Conservation (phyloP, 192 early-diverging fungal genomes). For the Pecoramyces ruminantium region DNA sequence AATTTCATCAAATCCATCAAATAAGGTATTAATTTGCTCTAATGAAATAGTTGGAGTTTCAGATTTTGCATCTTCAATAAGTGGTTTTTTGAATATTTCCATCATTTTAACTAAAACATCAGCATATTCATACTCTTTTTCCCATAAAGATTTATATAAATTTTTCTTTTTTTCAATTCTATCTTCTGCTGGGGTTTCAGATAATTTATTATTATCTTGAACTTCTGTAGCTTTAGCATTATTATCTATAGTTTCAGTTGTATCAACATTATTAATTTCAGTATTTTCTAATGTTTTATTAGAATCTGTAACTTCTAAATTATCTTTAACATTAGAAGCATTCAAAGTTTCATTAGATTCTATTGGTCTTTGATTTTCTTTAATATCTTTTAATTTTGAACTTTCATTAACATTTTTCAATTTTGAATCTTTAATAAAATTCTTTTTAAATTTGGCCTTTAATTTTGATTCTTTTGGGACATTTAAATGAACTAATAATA, state of each 20-base stretch:
- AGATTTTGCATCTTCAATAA: background rate
- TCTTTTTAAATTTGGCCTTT: background rate
- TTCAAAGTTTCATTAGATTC: background rate
- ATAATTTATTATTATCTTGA: background rate
- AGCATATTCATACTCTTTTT: background rate
- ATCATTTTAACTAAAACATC: background rate
- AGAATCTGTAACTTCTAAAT: too few species aligned
- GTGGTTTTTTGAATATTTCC: background rate
- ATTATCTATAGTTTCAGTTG: background rate
- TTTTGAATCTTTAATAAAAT: background rate
- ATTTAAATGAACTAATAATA: too few species aligned
- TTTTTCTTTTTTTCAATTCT: background rate
- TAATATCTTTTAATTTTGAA: background rate
- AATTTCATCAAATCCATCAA: background rate
- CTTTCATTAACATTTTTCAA: background rate
- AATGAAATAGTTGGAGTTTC: background rate
- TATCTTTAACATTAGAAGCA: too few species aligned
- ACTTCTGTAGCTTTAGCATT: background rate
- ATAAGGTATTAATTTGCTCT: background rate
- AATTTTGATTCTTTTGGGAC: background rate
- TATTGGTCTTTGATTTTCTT: background rate
- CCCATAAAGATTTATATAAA: background rate
- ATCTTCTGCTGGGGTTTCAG: background rate
- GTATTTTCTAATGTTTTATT: too few species aligned
- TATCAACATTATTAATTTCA: too few species aligned